phyloP scores from a whole-genome alignment of 805 yeast genomes.

The Yarrowia sp. region DNA sequence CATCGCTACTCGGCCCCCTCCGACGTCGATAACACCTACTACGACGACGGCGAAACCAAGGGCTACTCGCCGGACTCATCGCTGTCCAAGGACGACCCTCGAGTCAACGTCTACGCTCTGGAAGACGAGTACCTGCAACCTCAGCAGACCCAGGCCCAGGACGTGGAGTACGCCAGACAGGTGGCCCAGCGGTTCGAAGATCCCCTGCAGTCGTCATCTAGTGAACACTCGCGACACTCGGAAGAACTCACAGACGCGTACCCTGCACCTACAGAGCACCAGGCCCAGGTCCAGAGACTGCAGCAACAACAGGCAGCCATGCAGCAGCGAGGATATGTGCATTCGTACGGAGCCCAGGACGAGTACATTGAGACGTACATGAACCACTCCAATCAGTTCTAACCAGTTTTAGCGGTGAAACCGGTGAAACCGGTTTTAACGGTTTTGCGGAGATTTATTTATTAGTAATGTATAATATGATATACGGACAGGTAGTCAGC shows the following conservation, averaged over 20 bases:
- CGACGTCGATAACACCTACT: slow-evolving; percentile 4
- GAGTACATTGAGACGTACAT: slow-evolving; percentile 22
- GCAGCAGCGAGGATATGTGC: slow-evolving; percentile 3
- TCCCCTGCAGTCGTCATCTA: not conserved
- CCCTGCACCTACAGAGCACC: slow-evolving; percentile 3
- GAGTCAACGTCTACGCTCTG: slow-evolving; percentile 12
- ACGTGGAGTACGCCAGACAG: slow-evolving; percentile 15
- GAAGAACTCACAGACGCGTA: not conserved
- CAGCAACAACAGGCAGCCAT: slow-evolving; percentile 19
- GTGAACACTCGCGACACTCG: slow-evolving; percentile 2
- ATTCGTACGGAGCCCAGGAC: slow-evolving; percentile 18
- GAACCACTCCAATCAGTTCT: slow-evolving; percentile 21
- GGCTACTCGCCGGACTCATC: slow-evolving; percentile 9
- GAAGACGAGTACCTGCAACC: slow-evolving; percentile 11
- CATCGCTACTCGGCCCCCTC: slow-evolving; percentile 9
- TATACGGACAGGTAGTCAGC: not conserved
- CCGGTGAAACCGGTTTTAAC: too few relatives aligned
- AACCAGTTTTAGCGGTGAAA: too few relatives aligned
- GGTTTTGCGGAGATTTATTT: not conserved
- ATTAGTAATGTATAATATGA: slow-evolving; percentile 19
- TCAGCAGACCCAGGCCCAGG: not conserved
- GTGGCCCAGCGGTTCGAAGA: slow-evolving; percentile 24
- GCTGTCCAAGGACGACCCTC: not conserved
- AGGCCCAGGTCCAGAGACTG: not conserved
- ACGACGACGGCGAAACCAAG: slow-evolving; percentile 15